Evolutionary conservation across 768 basidiomycete species (phyloP).

Genomic region (Glaciozyma martinii): DNA sequence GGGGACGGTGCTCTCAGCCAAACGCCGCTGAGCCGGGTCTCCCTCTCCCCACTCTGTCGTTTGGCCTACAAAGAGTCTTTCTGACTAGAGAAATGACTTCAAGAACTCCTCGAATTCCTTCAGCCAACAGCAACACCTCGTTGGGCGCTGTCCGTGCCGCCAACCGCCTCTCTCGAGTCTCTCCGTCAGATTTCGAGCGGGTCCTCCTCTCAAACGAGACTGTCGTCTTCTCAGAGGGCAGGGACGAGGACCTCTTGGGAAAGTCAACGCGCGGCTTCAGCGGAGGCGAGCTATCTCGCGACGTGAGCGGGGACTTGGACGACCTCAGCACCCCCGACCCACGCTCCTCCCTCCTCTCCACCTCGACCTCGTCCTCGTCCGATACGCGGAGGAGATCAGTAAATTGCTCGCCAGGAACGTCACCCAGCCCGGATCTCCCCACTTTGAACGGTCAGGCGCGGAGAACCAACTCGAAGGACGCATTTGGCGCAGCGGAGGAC

Average conservation of each 20-base stretch:
- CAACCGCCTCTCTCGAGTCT: conserved; percentile 18
- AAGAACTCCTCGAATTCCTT: too few relatives aligned
- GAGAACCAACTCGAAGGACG: conserved; percentile 48
- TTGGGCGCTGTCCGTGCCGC: not conserved
- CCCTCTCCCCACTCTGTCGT: too few relatives aligned
- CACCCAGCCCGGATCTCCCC: conserved; percentile 83
- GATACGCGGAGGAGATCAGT: conserved; percentile 40
- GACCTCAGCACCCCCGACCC: not conserved
- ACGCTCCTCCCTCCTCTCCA: not conserved
- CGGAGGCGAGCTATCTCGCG: not conserved
- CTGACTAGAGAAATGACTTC: too few relatives aligned
- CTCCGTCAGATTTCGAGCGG: conserved; percentile 24
- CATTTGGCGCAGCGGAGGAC: conserved; percentile 39
- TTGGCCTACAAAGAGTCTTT: too few relatives aligned
- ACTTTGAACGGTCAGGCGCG: conserved; percentile 76
- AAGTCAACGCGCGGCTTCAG: not conserved
- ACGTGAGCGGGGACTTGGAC: not conserved
- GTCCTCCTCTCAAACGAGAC: conserved; percentile 16
- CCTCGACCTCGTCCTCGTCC: not conserved
- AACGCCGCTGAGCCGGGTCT: too few relatives aligned
- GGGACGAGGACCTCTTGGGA: not conserved
- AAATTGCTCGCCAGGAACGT: conserved; percentile 78
- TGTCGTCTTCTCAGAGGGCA: not conserved
- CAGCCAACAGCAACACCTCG: too few relatives aligned
- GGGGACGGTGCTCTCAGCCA: too few relatives aligned